Conservation (phyloP, 306 rosid species). For the Mimosa bimucronata region DNA sequence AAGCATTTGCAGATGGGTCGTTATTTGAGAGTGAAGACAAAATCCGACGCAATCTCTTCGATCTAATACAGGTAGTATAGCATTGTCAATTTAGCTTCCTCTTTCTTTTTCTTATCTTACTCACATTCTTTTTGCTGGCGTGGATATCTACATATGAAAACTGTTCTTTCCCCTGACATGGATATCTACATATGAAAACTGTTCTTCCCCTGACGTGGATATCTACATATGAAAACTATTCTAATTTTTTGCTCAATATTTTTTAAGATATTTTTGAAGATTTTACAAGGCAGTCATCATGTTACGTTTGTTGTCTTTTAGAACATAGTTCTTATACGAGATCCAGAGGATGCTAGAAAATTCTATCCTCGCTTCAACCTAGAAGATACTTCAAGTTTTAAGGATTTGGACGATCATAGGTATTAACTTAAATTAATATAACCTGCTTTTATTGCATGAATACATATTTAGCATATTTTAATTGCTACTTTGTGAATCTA, state of each 20-base stretch:
- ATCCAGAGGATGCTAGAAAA: conserved; percentile 76
- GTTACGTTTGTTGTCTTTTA: conserved; percentile 49
- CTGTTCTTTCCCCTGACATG: not conserved
- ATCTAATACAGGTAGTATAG: conserved; percentile 67
- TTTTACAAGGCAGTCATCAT: conserved; percentile 36
- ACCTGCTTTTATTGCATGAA: conserved; percentile 6
- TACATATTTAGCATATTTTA: not conserved
- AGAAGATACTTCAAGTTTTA: conserved; percentile 86
- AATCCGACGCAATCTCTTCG: conserved; percentile 67
- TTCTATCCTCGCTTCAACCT: conserved; percentile 97
- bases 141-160: conserved; percentile 24
- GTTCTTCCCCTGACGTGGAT: conserved; percentile 1
- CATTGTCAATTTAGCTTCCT: conserved; percentile 21
- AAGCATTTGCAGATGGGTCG: conserved; percentile 61
- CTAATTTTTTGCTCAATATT: not conserved
- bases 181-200: conserved; percentile 22
- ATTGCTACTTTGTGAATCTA: conserved; percentile 7
- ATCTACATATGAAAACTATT: conserved; percentile 21
- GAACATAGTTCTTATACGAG: conserved; percentile 87
- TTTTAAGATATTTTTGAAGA: conserved; percentile 17
- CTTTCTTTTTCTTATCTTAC: conserved; percentile 10
- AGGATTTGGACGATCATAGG: conserved; percentile 89
- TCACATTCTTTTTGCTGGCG: not conserved
- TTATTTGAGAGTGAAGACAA: conserved; percentile 64
- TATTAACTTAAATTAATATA: conserved; percentile 36